Evolutionary conservation across 2,329 filamentous ascomycete species (phyloP), one percentile per base, ranked within the genome.

Genomic region (Verticillium longisporum): DNA sequence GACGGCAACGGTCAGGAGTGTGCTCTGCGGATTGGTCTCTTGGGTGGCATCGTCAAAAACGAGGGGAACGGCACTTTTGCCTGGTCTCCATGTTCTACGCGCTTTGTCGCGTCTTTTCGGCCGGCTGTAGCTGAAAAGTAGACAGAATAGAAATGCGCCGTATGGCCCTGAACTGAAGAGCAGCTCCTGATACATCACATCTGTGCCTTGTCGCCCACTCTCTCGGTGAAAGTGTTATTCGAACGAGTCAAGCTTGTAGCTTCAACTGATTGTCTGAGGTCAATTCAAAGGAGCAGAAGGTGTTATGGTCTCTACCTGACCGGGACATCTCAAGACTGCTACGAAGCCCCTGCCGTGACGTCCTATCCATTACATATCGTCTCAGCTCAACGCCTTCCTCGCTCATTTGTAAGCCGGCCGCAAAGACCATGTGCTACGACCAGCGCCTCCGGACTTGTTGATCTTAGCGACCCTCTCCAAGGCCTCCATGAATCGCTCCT

Each of bases 401-500:
- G 65, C 78, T 82, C 41, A 86, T 63, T 2, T 75, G 75, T 53
- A 53, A 4, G 45, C 45, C 11, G 45, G 45, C 45, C 45, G 45
- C 6, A 53, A n/a, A 31, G 45, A 53, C 84, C 84, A 87, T 36
- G 84, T 80, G 2, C 75, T 80, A 59, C 82, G 73, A 66, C 84
- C 81, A 4, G 77, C 77, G 10, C 79, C 78, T 4, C 82, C 82
- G 10, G 74, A 73, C 71, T 85, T 81, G 69, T 91, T 84, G 71
- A 96, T 74, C 60, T 79, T 83, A 1, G 94, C 94, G 68, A 97
- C 89, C 63, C 81, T 81, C 67, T 90, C 87, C 60, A 98, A 76
- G 67, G 92, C 92, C 68, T 84, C 81, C 75, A 92, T 94, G 72
- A 98, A 98, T 72, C 92, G 89, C 18, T 86, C 84, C 58, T 88